Evolutionary conservation across 768 basidiomycete species (phyloP), one percentile per base, ranked within the genome.

Genomic region (Naematelia encephala): DNA sequence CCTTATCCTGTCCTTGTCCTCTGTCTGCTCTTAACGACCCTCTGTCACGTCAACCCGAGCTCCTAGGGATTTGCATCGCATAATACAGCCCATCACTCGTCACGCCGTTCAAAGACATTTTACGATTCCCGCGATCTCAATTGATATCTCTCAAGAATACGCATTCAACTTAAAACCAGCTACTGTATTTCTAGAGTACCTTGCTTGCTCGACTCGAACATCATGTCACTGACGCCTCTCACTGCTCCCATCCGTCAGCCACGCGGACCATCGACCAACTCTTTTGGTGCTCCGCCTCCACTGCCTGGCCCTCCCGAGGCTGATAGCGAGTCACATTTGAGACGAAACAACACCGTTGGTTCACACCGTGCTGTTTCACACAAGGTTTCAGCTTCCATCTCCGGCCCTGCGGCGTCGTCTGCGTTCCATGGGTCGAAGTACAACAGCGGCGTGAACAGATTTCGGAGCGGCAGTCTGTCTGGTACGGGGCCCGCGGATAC

Each of bases 161-260:
- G n/a, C n/a, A n/a, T n/a, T n/a, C n/a, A n/a, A n/a, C n/a, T n/a
- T n/a, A n/a, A n/a, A n/a, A n/a, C n/a, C n/a, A n/a, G n/a, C n/a
- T n/a, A n/a, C n/a, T n/a, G n/a, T n/a, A n/a, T n/a, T 16, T 39
- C 34, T 39, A 39, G 34, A 39, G 8, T 16, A 8, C 34, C 16
- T 16, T 39, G 34, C 34, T 8, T 16, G 16, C 8, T 39, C 16
- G 16, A 39, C 34, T 39, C 34, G 16, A 8, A 47, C 46, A 47
- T 19, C 46, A 47, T 47, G 25, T 5, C n/a, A 11, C 10, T n/a
- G 27, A 52, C 29, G 25, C 25, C 51, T 28, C 39, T 44, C 29
- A 46, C 53, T 21, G 49, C 50, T 13, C 71, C 71, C 3, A 68
- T 73, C 28, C 61, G 71, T 34, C 68, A 69, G 53, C 71, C 71